Evolutionary conservation across 768 basidiomycete genomes (phyloP).

Genomic region (Amanita rimosa): DNA sequence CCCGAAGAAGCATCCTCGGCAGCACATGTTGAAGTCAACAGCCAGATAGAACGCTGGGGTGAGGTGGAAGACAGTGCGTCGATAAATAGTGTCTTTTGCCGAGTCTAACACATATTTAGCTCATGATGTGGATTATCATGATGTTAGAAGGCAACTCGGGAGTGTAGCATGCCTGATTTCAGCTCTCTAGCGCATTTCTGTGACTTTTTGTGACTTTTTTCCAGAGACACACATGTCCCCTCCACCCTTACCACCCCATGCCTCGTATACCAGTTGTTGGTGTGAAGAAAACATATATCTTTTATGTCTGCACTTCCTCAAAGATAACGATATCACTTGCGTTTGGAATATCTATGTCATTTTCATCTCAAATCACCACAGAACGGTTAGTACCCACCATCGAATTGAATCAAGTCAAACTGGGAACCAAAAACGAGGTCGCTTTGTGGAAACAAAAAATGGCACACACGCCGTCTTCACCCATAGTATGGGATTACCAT

Average conservation of each 20-base stretch:
- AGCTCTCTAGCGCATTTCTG: too few species aligned
- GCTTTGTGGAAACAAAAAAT: slow-evolving; percentile 54
- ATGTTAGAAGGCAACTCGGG: slow-evolving; percentile 78
- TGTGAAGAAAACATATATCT: slow-evolving; percentile 72
- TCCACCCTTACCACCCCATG: slow-evolving; percentile 24
- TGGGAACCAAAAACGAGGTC: slow-evolving; percentile 27
- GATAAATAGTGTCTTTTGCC: slow-evolving; percentile 5
- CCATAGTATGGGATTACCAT: slow-evolving; percentile 70
- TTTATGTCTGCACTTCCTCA: slow-evolving; percentile 33
- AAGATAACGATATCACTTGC: slow-evolving; percentile 14
- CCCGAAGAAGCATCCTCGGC: slow-evolving; percentile 81
- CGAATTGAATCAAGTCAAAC: not conserved
- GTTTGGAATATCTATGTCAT: slow-evolving; percentile 43
- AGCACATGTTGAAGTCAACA: slow-evolving; percentile 85
- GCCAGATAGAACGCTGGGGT: slow-evolving; percentile 97
- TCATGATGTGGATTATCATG: slow-evolving; percentile 96
- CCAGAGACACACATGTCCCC: too few species aligned
- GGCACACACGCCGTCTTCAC: slow-evolving; percentile 18
- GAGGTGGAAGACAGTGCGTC: slow-evolving; percentile 97
- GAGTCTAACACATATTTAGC: slow-evolving; percentile 33
- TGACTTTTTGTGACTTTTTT: too few species aligned
- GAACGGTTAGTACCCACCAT: slow-evolving; percentile 32
- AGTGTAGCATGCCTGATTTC: slow-evolving; percentile 60
- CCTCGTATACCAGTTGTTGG: slow-evolving; percentile 46
- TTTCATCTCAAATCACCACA: slow-evolving; percentile 54